Percentiles rank a stretch among this genome's conserved stretches.
These are phyloP conservation scores for Naganishia antarctica DNA, from an alignment of 768 basidiomycete species.

Conservation along the genomic window DNA sequence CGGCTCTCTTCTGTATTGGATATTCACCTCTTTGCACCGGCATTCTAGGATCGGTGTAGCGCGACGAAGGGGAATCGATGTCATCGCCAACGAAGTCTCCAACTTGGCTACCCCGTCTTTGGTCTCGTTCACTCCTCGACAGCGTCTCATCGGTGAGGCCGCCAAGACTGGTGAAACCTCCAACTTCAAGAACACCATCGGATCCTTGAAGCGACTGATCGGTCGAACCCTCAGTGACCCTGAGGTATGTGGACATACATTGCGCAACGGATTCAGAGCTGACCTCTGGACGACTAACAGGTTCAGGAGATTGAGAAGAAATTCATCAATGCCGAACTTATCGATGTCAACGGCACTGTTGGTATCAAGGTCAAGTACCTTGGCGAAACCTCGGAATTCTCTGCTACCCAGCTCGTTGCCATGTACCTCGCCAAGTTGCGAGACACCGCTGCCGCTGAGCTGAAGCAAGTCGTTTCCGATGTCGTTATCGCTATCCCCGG, in stretches of 20 bases:
- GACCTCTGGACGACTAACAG: constrained; percentile 41
- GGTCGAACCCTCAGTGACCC: constrained; percentile 74
- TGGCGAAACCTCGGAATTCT: constrained; percentile 72
- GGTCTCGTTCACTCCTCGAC: constrained; percentile 86
- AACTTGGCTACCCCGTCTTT: constrained; percentile 97
- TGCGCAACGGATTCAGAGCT: neutral
- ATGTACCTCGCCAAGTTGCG: constrained; percentile 86
- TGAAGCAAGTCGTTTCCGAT: constrained; percentile 80
- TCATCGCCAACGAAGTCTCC: constrained; percentile 95
- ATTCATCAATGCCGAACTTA: constrained; percentile 78
- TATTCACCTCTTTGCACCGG: constrained; percentile 27
- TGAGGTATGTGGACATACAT: constrained; percentile 53
- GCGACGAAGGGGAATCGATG: constrained; percentile 92
- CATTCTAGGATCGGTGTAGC: constrained; percentile 79
- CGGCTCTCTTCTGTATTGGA: constrained; percentile 9
- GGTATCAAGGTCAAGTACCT: constrained; percentile 85
- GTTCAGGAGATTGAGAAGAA: constrained; percentile 73
- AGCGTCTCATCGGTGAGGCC: constrained; percentile 84
- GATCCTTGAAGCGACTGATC: constrained; percentile 81
- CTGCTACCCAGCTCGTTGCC: constrained; percentile 83
- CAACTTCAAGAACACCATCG: constrained; percentile 96
- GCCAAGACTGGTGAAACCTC: constrained; percentile 97
- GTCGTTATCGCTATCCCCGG: constrained; percentile 94
- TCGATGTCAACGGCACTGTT: constrained; percentile 75
- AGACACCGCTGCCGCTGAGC: constrained; percentile 77